Base-by-base conservation (phyloP, 352 stramenopile species). In the Phytophthora cryptogea region DNA sequence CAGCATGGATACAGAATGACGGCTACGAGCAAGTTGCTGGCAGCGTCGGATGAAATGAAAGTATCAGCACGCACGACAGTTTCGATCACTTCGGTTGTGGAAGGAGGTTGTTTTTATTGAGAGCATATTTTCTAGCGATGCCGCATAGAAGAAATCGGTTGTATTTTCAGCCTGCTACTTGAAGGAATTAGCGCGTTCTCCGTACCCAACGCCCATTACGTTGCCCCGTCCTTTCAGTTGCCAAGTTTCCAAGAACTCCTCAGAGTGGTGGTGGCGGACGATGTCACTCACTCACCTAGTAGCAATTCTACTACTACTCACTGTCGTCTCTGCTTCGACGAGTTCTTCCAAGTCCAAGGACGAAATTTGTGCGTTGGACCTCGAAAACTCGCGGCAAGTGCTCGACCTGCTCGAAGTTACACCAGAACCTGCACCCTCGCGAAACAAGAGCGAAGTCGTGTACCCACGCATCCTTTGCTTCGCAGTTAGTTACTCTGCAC, bases 381-480 rank as follows among this genome's bases (percentile, higher is more conserved):
- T 74, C 3, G 44, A 81, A 4, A 45, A 54, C 27, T 78, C 76
- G 11, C 70, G 72, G 5, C 23, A 41, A 13, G 68, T 70, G 30
- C 52, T 90, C 7, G 42, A 67, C 0, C 49, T 89, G 27, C 42
- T 90, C 9, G 35, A 68, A 27, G 74, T 92, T 0, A 59, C 46
- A 11, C 75, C 75, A 0, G 50, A 83, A 60, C 51, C 48, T 2
- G 55, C 56, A 0, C 62, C 42, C 5, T 31, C 17, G 11, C 48
- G 41, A 13, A 53, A 57, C 27, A 28, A 58, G 2, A 58, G 33
- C 32, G 9, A 10, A 30, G 42, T 8, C 2, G 28, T 43, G 8
- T 88, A 87, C 47, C 83, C 83, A 32, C 80, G 83, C 31, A 63
- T 92, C 2, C 53, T 92, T 23, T 92, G 83, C 66, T 87, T 84